Evolutionary conservation across 2,329 filamentous ascomycete species (phyloP), one percentile per base, ranked within the genome.

Genomic region (Claviceps humidiphila): DNA sequence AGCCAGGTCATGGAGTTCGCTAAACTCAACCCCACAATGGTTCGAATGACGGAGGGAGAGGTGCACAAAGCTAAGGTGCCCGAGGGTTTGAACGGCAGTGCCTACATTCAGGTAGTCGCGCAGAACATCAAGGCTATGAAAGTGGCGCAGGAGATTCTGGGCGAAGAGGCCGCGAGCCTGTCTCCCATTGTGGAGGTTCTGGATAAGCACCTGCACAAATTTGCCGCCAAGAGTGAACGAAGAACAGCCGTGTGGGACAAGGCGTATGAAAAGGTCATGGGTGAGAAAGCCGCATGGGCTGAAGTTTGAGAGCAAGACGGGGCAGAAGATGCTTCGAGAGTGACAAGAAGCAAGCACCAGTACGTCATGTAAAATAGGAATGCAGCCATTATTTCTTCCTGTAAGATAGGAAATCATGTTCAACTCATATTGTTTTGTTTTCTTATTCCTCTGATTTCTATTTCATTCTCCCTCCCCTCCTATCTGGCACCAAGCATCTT

Each of bases 41-140:
- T 58, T 24, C 51, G 56, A 41, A 52, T 40, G 30, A 41, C 52
- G 3, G 11, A 47, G 26, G 47, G 53, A 13, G 55, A 55, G 14
- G 20, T 16, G 42, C 1, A 5, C 20, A 51, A 47, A 24, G 34
- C 49, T 13, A 47, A 41, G 7, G 51, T 42, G 11, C 47, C 56
- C 14, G 45, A 50, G 9, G 57, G 52, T 6, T 51, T 68, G 17
- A 57, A 60, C 48, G 60, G 59, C 16, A 59, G 54, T 40, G 54
- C 58, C 14, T 67, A 64, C 53, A 51, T 68, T 9, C 51, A 58
- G 41, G 53, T 57, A 1, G 16, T 69, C 38, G 56, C 61, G 6
- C 62, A 68, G 52, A 64, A 64, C 53, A 63, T 68, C 51, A 65
- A 59, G 57, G 77, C 73, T 20, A 65, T 80, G 50, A 64, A 70